Evolutionary conservation across 768 basidiomycete genomes (phyloP).

Genomic region (Sporobolomyces roseus): DNA sequence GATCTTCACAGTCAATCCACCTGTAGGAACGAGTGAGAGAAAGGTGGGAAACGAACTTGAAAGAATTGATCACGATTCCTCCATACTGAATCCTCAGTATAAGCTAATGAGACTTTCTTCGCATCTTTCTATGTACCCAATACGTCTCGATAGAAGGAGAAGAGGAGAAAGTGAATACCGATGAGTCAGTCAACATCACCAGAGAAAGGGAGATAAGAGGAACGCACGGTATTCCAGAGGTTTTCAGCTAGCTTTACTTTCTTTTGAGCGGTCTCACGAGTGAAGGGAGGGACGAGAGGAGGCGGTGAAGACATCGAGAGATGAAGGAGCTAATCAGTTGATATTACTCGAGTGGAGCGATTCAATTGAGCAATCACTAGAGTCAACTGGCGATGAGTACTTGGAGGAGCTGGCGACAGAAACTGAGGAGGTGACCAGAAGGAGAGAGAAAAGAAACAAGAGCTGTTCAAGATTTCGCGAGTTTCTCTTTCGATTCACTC

Average conservation of each 20-base stretch:
- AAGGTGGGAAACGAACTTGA: slow-evolving; percentile 3
- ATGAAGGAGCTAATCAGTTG: not conserved
- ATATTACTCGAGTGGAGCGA: too few species aligned
- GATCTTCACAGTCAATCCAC: not conserved
- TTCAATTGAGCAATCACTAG: too few species aligned
- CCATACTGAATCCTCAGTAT: slow-evolving; percentile 54
- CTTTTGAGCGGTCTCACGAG: slow-evolving; percentile 22
- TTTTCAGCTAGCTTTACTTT: slow-evolving; percentile 59
- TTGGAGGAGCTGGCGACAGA: too few species aligned
- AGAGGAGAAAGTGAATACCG: too few species aligned
- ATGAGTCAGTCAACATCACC: not conserved
- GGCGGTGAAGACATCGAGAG: not conserved
- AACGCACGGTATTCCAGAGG: slow-evolving; percentile 54
- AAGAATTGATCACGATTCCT: slow-evolving; percentile 59
- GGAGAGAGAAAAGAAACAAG: too few species aligned
- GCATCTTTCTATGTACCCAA: slow-evolving; percentile 14
- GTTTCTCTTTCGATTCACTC: too few species aligned
- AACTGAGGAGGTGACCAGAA: too few species aligned
- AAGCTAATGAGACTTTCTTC: slow-evolving; percentile 52
- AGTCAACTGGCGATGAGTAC: too few species aligned
- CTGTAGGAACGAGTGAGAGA: not conserved
- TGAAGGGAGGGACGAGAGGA: slow-evolving; percentile 28
- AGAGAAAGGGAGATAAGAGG: not conserved
- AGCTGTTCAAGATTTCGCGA: too few species aligned
- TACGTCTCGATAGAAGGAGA: too few species aligned